phyloP scores from a whole-genome alignment of 2,329 filamentous ascomycete genomes.

The Xylariaceae sp. region DNA sequence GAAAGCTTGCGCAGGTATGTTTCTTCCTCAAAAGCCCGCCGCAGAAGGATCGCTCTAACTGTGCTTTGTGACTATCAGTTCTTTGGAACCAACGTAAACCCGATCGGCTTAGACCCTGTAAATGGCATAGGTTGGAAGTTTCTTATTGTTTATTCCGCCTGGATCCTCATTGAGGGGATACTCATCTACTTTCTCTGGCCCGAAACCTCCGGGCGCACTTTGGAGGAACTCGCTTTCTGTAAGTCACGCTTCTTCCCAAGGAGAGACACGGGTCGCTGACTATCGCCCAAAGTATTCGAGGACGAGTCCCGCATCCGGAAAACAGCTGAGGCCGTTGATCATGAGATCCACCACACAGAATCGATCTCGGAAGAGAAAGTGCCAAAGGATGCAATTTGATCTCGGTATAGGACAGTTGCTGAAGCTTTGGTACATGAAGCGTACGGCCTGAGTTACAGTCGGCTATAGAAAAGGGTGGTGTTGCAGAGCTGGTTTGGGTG shows the following conservation, averaged over 20 bases:
- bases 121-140: constrained; percentile 28
- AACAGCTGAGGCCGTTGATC: constrained; percentile 25
- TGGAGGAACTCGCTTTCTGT: constrained; percentile 55
- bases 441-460: too few relatives aligned
- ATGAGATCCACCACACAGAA: constrained; percentile 25
- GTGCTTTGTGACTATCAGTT: constrained; percentile 30
- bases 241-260: constrained; percentile 8
- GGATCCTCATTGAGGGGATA: constrained; percentile 25
- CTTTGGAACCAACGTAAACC: constrained; percentile 37
- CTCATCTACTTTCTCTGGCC: constrained; percentile 75
- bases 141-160: constrained; percentile 27
- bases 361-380: constrained; percentile 18
- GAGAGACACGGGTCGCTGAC: constrained; percentile 7
- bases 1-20: constrained; percentile 27
- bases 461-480: not conserved
- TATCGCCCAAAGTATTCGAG: constrained; percentile 25
- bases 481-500: not conserved
- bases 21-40: too few relatives aligned
- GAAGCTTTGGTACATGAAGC: too few relatives aligned
- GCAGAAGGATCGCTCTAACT: not conserved
- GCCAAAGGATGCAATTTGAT: constrained; percentile 17
- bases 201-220: constrained; percentile 69
- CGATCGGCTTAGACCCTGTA: constrained; percentile 30
- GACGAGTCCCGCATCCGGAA: constrained; percentile 21
- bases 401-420: not conserved